Percentiles rank a stretch among this genome's conserved stretches.
Evolutionary conservation across 177 flowering plant species (phyloP).

Genomic region (Vitis hybrid): DNA sequence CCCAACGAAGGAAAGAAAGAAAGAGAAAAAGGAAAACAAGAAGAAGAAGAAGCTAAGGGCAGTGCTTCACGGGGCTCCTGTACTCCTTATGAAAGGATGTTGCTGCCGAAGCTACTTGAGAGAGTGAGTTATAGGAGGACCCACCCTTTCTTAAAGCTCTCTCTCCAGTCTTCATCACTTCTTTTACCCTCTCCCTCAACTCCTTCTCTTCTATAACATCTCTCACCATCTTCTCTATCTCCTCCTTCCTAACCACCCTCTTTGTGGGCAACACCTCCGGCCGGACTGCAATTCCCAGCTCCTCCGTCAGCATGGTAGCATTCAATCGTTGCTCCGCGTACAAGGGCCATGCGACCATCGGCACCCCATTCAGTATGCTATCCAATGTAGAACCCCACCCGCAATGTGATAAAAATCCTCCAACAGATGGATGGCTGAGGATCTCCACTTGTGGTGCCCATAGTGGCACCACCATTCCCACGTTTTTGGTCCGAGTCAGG

Average conservation of each 20-base stretch:
- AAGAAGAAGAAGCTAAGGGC: no score
- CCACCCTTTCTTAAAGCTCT: conserved; percentile 13
- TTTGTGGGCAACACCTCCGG: neutral
- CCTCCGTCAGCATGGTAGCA: conserved; percentile 25
- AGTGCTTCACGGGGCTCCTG: no score
- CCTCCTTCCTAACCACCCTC: conserved; percentile 18
- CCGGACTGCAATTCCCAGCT: conserved; percentile 19
- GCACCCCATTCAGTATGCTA: conserved; percentile 24
- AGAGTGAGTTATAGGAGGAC: conserved; percentile 14
- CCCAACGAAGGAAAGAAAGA: no score
- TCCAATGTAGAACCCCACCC: conserved; percentile 30
- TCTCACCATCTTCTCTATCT: conserved; percentile 20
- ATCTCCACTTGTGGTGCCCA: conserved; percentile 31
- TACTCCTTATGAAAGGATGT: no score
- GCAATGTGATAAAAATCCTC: conserved; percentile 27
- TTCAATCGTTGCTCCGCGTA: conserved; percentile 28
- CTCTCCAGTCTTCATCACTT: conserved; percentile 13
- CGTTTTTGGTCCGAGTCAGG: conserved; percentile 5
- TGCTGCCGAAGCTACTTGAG: neutral
- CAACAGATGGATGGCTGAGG: conserved; percentile 18
- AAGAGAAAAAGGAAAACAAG: no score
- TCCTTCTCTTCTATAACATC: conserved; percentile 19
- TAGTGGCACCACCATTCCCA: conserved; percentile 15
- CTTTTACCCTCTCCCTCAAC: conserved; percentile 9
- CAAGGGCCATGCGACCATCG: conserved; percentile 29